These are phyloP conservation scores for Pyrenochaeta sp. DNA, from an alignment of 2,329 filamentous ascomycete species.

Conservation along the genomic window DNA sequence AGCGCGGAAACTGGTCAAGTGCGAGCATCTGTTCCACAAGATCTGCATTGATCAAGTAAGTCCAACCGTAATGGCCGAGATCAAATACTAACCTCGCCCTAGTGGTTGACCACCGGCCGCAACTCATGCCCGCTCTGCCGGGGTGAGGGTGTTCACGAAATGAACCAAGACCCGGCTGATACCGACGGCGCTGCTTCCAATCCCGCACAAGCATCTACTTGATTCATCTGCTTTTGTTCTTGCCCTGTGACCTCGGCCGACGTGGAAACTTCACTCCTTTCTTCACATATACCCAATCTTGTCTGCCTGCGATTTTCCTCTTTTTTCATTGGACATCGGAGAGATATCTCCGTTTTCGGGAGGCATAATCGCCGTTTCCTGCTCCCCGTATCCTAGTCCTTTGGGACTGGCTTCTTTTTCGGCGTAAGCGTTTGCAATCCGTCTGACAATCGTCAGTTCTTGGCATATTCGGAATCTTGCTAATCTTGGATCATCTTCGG, in stretches of 20 bases:
- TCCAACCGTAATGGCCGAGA: neutral
- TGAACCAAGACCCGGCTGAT: conserved; percentile 29
- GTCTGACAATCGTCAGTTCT: conserved; percentile 7
- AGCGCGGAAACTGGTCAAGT: conserved; percentile 67
- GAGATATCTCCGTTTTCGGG: neutral
- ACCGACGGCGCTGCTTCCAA: conserved; percentile 11
- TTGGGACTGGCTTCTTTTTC: too few relatives aligned
- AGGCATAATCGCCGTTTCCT: neutral
- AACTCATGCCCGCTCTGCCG: conserved; percentile 70
- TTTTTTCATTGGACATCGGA: conserved; percentile 12
- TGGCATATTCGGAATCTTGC: conserved; percentile 11
- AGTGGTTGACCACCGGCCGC: conserved; percentile 74
- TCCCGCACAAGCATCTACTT: conserved; percentile 15
- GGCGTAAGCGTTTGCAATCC: conserved; percentile 20
- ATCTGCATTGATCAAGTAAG: conserved; percentile 74
- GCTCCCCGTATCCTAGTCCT: conserved; percentile 10
- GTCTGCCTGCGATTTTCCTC: conserved; percentile 5
- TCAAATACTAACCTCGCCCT: conserved; percentile 15
- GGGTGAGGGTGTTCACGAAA: conserved; percentile 65
- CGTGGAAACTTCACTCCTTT: conserved; percentile 2
- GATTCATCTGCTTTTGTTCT: neutral
- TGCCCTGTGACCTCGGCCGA: neutral
- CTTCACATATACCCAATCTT: conserved; percentile 25
- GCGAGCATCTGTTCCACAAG: conserved; percentile 71
- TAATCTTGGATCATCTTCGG: conserved; percentile 2